These are phyloP conservation scores for Sporothrix luriei DNA, from an alignment of 2,329 filamentous ascomycete genomes.

Conservation along the genomic window DNA sequence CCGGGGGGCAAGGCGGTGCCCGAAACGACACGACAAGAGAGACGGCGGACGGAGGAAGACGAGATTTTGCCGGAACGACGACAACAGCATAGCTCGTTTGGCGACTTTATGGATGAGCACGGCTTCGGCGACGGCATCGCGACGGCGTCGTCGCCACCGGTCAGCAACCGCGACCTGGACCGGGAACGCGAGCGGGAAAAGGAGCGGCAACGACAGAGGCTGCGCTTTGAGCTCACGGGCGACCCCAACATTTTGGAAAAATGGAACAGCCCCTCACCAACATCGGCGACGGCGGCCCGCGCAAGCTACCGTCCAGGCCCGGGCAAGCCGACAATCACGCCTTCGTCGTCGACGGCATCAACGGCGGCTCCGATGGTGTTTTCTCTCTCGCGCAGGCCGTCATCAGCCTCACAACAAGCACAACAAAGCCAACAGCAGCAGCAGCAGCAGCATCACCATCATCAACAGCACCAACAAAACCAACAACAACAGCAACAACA, in stretches of 20 bases:
- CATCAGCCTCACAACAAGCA: neutral
- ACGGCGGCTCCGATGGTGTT: conserved; percentile 15
- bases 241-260: conserved; percentile 32
- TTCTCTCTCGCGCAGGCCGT: conserved; percentile 1
- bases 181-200: conserved; percentile 29
- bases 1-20: conserved; percentile 45
- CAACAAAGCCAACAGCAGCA: neutral
- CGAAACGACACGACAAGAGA: neutral
- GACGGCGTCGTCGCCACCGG: conserved; percentile 2
- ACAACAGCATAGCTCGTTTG: conserved; percentile 36
- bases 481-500: neutral
- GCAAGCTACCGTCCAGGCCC: conserved; percentile 21
- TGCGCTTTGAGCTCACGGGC: conserved; percentile 34
- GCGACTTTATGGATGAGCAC: conserved; percentile 38
- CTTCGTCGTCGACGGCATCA: neutral
- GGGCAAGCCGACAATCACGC: conserved; percentile 10
- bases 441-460: neutral
- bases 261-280: neutral
- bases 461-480: neutral
- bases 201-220: conserved; percentile 27
- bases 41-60: neutral
- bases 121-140: conserved; percentile 35
- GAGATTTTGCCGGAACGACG: conserved; percentile 32
- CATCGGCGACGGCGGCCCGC: neutral
- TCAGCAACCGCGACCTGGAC: conserved; percentile 30